phyloP scores from a whole-genome alignment of 805 yeast genomes.

The Cyberlindnera japonica region DNA sequence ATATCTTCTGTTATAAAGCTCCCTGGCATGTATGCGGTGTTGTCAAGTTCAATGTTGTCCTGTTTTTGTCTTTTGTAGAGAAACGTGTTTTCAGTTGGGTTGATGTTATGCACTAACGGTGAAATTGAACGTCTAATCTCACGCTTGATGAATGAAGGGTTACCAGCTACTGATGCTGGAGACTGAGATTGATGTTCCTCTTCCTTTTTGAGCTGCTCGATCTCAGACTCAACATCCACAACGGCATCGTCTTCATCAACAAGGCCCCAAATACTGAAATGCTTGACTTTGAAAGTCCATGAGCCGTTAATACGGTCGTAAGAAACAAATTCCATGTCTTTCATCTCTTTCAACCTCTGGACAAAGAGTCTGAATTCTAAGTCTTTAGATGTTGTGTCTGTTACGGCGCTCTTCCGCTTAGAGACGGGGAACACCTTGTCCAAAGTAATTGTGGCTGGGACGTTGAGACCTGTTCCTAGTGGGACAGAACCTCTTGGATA shows the following conservation, averaged over 20 bases:
- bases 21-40: slow-evolving; percentile 26
- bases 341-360: slow-evolving; percentile 45
- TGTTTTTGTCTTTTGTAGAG: slow-evolving; percentile 31
- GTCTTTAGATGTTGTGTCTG: slow-evolving; percentile 30
- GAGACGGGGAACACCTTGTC: slow-evolving; percentile 54
- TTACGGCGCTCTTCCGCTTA: slow-evolving; percentile 19
- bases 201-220: slow-evolving; percentile 24
- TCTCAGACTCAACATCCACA: slow-evolving; percentile 44
- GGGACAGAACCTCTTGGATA: slow-evolving; percentile 66
- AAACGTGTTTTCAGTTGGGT: slow-evolving; percentile 28
- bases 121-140: slow-evolving; percentile 3
- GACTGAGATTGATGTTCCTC: slow-evolving; percentile 9
- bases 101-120: slow-evolving; percentile 13
- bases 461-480: slow-evolving; percentile 66
- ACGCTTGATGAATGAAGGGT: slow-evolving; percentile 1
- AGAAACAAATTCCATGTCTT: slow-evolving; percentile 76
- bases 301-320: slow-evolving; percentile 71
- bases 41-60: slow-evolving; percentile 21
- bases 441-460: slow-evolving; percentile 69
- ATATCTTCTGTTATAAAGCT: slow-evolving; percentile 23
- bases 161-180: slow-evolving; percentile 7
- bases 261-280: slow-evolving; percentile 93
- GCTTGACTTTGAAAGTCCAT: slow-evolving; percentile 83
- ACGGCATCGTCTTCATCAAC: slow-evolving; percentile 61
- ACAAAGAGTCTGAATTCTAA: slow-evolving; percentile 46